Evolutionary conservation across 169 alveolate species (phyloP).

Genomic region (Plasmodium gallinaceum): DNA sequence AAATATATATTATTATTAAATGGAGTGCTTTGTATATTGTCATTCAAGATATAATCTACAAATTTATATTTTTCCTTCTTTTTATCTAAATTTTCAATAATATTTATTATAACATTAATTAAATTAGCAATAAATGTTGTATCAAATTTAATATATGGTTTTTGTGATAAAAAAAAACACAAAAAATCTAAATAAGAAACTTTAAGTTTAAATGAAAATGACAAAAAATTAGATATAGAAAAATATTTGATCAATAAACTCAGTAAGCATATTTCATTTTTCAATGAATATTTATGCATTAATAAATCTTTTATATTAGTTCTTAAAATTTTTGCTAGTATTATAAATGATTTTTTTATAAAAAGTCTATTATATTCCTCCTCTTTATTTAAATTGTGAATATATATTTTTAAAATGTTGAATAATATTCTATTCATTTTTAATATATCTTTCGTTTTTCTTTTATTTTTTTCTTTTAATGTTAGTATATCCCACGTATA

Average conservation of each 20-base stretch:
- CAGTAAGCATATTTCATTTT: slow-evolving; percentile 19
- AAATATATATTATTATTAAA: background rate
- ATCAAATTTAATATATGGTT: slow-evolving; percentile 31
- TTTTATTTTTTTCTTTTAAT: slow-evolving; percentile 19
- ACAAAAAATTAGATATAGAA: slow-evolving; percentile 35
- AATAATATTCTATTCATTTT: slow-evolving; percentile 38
- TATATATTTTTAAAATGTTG: slow-evolving; percentile 52
- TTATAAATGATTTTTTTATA: slow-evolving; percentile 54
- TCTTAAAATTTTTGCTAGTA: slow-evolving; percentile 47
- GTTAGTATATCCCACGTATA: slow-evolving; percentile 67
- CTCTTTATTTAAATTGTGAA: slow-evolving; percentile 31
- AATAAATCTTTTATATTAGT: slow-evolving; percentile 42
- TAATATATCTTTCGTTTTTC: slow-evolving; percentile 43
- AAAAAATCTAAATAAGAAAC: slow-evolving; percentile 41
- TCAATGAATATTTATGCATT: slow-evolving; percentile 13
- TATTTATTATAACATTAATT: slow-evolving; percentile 19
- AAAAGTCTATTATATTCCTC: slow-evolving; percentile 29
- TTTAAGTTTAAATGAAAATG: slow-evolving; percentile 35
- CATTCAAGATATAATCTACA: slow-evolving; percentile 19
- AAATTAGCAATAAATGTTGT: slow-evolving; percentile 9
- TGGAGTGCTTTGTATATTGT: background rate
- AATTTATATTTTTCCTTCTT: slow-evolving; percentile 21
- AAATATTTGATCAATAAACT: slow-evolving; percentile 33
- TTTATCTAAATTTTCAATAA: slow-evolving; percentile 41
- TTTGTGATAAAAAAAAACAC: slow-evolving; percentile 52